A percentile compares a stretch with the other conserved stretches of the same genome.
Evolutionary conservation across 2,329 filamentous ascomycete species (phyloP).

Genomic region (Apiospora malaysiana): DNA sequence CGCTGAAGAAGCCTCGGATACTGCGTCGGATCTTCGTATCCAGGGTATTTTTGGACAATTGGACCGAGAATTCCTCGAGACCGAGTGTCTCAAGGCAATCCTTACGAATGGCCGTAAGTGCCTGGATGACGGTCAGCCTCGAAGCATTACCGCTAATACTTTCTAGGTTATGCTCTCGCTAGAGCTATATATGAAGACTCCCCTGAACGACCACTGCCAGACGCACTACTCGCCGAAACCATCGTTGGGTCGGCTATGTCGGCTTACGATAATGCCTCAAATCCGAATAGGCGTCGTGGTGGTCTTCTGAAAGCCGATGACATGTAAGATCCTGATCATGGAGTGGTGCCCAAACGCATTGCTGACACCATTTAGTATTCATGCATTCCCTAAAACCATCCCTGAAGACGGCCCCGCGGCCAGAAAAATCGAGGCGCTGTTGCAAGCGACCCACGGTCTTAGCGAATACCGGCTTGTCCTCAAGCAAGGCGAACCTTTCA

Average conservation of each 20-base stretch:
- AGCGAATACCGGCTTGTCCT: conserved; percentile 79
- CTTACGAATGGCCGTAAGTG: conserved; percentile 65
- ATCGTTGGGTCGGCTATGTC: conserved; percentile 69
- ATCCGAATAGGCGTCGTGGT: conserved; percentile 77
- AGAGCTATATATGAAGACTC: conserved; percentile 65
- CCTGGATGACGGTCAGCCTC: background rate
- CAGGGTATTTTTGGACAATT: conserved; percentile 66
- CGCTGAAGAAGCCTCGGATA: conserved; percentile 48
- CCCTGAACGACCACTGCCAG: conserved; percentile 54
- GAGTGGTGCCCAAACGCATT: background rate
- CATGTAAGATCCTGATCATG: conserved; percentile 58
- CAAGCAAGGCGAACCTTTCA: conserved; percentile 81
- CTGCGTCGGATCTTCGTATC: conserved; percentile 33
- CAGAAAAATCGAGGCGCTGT: conserved; percentile 65
- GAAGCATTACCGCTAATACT: conserved; percentile 25
- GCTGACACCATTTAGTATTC: conserved; percentile 53
- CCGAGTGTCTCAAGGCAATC: conserved; percentile 72
- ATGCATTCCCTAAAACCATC: conserved; percentile 67
- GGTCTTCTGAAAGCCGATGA: conserved; percentile 79
- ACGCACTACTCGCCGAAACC: conserved; percentile 60
- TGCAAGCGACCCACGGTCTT: conserved; percentile 75
- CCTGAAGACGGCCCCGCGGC: conserved; percentile 55
- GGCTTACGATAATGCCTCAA: conserved; percentile 82
- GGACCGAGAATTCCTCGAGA: conserved; percentile 66
- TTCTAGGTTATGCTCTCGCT: conserved; percentile 65